Conservation (phyloP, 345 rosid genomes). For the Brassica juncea region DNA sequence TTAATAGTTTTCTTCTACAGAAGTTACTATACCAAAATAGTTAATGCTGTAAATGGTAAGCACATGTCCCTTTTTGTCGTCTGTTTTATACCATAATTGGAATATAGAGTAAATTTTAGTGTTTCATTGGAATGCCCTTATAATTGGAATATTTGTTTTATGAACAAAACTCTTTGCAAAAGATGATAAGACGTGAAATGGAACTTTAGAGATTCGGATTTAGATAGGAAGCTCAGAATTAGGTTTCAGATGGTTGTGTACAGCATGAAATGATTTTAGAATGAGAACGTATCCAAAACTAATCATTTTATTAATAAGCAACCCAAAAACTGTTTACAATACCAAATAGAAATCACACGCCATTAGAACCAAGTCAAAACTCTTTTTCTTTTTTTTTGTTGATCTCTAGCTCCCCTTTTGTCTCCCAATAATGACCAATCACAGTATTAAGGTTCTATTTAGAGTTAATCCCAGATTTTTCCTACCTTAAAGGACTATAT, state of each 20-base stretch:
- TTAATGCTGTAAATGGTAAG: background rate
- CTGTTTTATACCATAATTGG: no score
- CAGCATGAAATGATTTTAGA: background rate
- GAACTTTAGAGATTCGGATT: conserved; percentile 32
- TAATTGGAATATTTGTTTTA: background rate
- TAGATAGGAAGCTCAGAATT: conserved; percentile 9
- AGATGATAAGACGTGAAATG: conserved; percentile 33
- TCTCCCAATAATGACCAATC: background rate
- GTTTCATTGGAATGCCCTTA: no score
- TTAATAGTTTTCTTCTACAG: no score
- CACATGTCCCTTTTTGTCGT: background rate
- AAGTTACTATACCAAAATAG: background rate
- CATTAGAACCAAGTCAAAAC: background rate
- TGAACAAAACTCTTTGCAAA: conserved; percentile 18
- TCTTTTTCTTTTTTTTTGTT: background rate
- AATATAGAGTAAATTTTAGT: no score
- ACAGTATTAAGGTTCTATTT: no score
- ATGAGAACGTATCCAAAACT: background rate
- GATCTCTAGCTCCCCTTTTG: background rate
- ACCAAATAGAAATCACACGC: background rate
- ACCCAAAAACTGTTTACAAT: background rate
- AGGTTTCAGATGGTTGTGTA: conserved; percentile 19
- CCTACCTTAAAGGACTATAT: background rate
- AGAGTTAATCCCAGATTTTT: no score
- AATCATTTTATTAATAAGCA: background rate